These are phyloP conservation scores for Fusarium coffeatum DNA, from an alignment of 2,329 filamentous ascomycete species.

Conservation along the genomic window DNA sequence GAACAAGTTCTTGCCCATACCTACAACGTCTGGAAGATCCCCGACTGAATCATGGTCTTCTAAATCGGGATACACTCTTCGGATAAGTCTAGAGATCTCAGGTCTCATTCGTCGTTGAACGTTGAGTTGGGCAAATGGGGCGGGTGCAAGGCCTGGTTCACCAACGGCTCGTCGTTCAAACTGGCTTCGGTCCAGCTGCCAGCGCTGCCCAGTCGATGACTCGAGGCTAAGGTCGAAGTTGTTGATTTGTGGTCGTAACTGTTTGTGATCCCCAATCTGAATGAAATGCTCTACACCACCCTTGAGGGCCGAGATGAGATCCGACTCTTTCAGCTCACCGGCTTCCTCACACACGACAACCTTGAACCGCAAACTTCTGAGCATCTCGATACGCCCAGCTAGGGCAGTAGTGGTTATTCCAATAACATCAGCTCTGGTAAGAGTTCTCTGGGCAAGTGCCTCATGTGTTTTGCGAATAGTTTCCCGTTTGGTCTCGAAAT, in stretches of 20 bases:
- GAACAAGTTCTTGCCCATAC: conserved; percentile 65
- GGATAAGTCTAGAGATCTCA: conserved; percentile 68
- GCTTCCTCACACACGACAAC: conserved; percentile 73
- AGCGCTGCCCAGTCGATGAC: conserved; percentile 17
- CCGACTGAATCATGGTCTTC: conserved; percentile 59
- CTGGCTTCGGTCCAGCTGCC: conserved; percentile 55
- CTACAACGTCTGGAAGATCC: conserved; percentile 61
- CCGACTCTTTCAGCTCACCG: conserved; percentile 71
- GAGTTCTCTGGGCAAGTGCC: conserved; percentile 51
- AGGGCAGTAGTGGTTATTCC: conserved; percentile 69
- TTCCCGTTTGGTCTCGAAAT: background rate
- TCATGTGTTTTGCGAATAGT: conserved; percentile 26
- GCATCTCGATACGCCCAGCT: conserved; percentile 59
- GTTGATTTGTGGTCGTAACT: conserved; percentile 68
- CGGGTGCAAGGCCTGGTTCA: conserved; percentile 37
- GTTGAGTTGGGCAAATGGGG: conserved; percentile 57
- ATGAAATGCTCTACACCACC: conserved; percentile 69
- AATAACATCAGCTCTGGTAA: conserved; percentile 58
- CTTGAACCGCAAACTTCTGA: conserved; percentile 61
- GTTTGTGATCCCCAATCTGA: conserved; percentile 71
- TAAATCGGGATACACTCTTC: conserved; percentile 68
- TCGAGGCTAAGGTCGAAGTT: conserved; percentile 59
- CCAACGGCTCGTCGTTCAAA: conserved; percentile 47
- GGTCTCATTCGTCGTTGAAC: conserved; percentile 75
- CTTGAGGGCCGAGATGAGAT: conserved; percentile 67